Evolutionary conservation across 2,329 filamentous ascomycete genomes (phyloP).

Genomic region (Aspergillus jensenii): DNA sequence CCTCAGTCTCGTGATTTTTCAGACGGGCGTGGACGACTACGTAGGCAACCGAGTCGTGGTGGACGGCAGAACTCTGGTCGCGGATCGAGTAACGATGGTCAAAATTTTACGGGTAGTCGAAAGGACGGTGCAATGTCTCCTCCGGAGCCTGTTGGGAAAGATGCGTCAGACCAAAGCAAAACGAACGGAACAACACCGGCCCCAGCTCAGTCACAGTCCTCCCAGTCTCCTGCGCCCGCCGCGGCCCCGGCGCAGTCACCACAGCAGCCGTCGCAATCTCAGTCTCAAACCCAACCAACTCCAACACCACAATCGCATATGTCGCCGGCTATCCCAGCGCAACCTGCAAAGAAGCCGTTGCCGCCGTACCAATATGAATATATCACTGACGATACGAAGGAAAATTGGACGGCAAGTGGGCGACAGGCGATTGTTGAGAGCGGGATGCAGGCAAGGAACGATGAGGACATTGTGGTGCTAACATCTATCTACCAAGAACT

Average conservation of each 20-base stretch:
- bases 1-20: constrained; percentile 35
- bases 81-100: constrained; percentile 34
- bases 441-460: constrained; percentile 63
- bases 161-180: constrained; percentile 28
- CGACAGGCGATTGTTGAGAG: constrained; percentile 66
- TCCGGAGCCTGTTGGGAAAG: constrained; percentile 27
- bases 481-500: constrained; percentile 82
- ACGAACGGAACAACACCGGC: constrained; percentile 28
- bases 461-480: constrained; percentile 68
- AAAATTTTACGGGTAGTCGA: constrained; percentile 33
- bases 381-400: constrained; percentile 68
- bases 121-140: constrained; percentile 33
- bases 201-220: constrained; percentile 15
- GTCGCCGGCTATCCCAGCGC: constrained; percentile 14
- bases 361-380: constrained; percentile 68
- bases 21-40: constrained; percentile 39
- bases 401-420: constrained; percentile 67
- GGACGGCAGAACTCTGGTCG: constrained; percentile 38
- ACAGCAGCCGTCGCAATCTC: constrained; percentile 13
- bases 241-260: constrained; percentile 13
- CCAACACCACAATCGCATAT: constrained; percentile 16
- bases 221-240: constrained; percentile 23
- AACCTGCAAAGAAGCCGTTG: constrained; percentile 23
- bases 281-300: constrained; percentile 18
- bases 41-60: constrained; percentile 39